Evolutionary conservation across 2,329 filamentous ascomycete genomes (phyloP).

Genomic region (Paecilomyces formosus): DNA sequence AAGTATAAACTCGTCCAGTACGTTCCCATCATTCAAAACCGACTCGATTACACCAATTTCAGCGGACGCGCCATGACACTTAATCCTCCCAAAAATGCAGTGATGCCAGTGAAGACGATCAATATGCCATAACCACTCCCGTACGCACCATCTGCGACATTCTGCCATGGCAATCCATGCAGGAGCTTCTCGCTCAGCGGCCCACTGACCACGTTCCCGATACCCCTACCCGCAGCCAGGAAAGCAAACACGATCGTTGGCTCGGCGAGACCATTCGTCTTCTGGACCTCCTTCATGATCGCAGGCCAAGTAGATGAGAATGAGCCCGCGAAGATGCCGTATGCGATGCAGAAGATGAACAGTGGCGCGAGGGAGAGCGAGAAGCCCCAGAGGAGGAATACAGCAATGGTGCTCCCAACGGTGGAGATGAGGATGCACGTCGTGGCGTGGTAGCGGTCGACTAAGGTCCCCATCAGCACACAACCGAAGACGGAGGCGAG

Average conservation of each 20-base stretch:
- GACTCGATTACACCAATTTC: constrained; percentile 1
- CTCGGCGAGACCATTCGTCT: constrained; percentile 30
- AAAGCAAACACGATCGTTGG: constrained; percentile 43
- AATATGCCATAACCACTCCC: constrained; percentile 20
- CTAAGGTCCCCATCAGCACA: constrained; percentile 33
- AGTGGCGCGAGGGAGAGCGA: constrained; percentile 35
- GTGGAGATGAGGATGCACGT: constrained; percentile 37
- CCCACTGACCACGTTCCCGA: constrained; percentile 45
- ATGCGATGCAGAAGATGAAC: constrained; percentile 34
- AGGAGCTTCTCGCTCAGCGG: constrained; percentile 43
- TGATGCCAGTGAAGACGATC: constrained; percentile 21
- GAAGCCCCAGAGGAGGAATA: constrained; percentile 43
- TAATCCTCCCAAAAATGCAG: constrained; percentile 16
- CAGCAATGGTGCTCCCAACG: constrained; percentile 30
- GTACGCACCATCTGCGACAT: constrained; percentile 16
- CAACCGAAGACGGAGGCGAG: constrained; percentile 24
- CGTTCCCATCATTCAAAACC: too few relatives aligned
- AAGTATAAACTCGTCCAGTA: too few relatives aligned
- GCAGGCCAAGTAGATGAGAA: constrained; percentile 39
- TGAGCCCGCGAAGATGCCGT: constrained; percentile 39
- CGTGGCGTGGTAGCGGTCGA: constrained; percentile 36
- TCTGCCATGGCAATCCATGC: constrained; percentile 8
- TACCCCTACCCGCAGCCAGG: constrained; percentile 42
- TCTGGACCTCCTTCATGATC: constrained; percentile 36
- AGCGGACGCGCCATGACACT: constrained; percentile 15